phyloP scores from a whole-genome alignment of 176 grass and related monocot species.

The Zizania latifolia region DNA sequence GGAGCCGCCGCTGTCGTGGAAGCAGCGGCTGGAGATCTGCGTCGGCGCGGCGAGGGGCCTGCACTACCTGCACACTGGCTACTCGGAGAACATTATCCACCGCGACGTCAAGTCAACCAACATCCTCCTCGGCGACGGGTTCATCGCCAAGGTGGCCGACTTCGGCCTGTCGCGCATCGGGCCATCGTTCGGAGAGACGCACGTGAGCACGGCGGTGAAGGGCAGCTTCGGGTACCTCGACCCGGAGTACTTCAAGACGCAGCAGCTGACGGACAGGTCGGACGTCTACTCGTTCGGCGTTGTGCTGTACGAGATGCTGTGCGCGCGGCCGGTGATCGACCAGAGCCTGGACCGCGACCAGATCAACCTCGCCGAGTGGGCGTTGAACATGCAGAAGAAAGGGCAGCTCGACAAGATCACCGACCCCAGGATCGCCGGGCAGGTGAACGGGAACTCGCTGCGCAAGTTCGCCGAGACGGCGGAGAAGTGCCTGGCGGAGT shows the following conservation, averaged over 20 bases:
- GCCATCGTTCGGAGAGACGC: constrained; percentile 46
- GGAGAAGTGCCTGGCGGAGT: constrained; percentile 50
- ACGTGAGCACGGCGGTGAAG: constrained; percentile 59
- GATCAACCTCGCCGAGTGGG: constrained; percentile 71
- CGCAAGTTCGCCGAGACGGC: constrained; percentile 58
- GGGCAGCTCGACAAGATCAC: constrained; percentile 32
- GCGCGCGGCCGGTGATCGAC: constrained; percentile 68
- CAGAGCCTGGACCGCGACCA: constrained; percentile 38
- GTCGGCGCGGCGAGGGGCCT: constrained; percentile 48
- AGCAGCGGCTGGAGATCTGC: constrained; percentile 64
- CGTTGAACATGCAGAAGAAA: constrained; percentile 17
- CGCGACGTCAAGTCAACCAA: constrained; percentile 86
- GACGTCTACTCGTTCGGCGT: constrained; percentile 90
- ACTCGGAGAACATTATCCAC: constrained; percentile 64
- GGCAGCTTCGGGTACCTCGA: constrained; percentile 71
- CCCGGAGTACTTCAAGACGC: constrained; percentile 72
- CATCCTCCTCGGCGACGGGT: constrained; percentile 56
- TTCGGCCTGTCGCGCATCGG: constrained; percentile 69
- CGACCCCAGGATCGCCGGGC: constrained; percentile 37
- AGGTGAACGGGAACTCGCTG: constrained; percentile 50
- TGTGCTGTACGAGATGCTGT: constrained; percentile 62
- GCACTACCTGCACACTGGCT: constrained; percentile 52
- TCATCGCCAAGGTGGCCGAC: constrained; percentile 59
- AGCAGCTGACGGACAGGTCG: constrained; percentile 64
- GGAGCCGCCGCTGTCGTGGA: constrained; percentile 43